Conservation (phyloP, 2,329 filamentous ascomycete species). For the Colletotrichum eleusines region DNA sequence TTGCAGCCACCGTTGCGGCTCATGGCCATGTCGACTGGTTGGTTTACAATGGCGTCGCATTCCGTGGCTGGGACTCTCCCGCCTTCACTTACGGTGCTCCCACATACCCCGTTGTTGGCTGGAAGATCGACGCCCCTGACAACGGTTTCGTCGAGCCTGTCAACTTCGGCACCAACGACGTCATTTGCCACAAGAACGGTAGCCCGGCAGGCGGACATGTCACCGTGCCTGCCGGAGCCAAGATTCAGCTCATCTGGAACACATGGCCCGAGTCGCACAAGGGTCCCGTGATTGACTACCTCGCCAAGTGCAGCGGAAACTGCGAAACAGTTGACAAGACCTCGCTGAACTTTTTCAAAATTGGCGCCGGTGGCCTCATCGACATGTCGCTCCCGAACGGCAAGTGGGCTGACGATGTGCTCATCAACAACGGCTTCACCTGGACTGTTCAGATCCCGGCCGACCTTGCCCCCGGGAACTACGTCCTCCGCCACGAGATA, state of each 20-base stretch:
- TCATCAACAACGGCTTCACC: slow-evolving; percentile 61
- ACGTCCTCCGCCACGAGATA: slow-evolving; percentile 68
- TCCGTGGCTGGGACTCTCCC: slow-evolving; percentile 59
- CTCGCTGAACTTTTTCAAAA: slow-evolving; percentile 69
- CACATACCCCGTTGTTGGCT: slow-evolving; percentile 47
- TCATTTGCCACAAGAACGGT: slow-evolving; percentile 61
- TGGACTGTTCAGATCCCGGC: slow-evolving; percentile 62
- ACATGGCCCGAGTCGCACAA: slow-evolving; percentile 74
- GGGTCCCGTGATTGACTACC: slow-evolving; percentile 71
- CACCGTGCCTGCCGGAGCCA: slow-evolving; percentile 67
- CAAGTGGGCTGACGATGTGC: slow-evolving; percentile 68
- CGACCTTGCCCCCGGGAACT: slow-evolving; percentile 62
- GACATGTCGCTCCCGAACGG: slow-evolving; percentile 57
- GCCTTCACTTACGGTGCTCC: slow-evolving; percentile 42
- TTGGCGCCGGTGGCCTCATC: slow-evolving; percentile 65
- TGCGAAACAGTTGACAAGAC: slow-evolving; percentile 65
- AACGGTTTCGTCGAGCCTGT: slow-evolving; percentile 61
- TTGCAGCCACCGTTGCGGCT: slow-evolving; percentile 44
- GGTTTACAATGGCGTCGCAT: slow-evolving; percentile 48
- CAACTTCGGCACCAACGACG: slow-evolving; percentile 54
- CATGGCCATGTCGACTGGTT: slow-evolving; percentile 52
- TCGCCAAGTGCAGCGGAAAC: slow-evolving; percentile 66
- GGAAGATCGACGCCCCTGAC: slow-evolving; percentile 52
- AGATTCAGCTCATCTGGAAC: slow-evolving; percentile 72
- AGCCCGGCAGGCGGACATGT: slow-evolving; percentile 55